Evolutionary conservation across 1,284 basidiomycete genomes (phyloP), one percentile per base, ranked within the genome.

Genomic region (Fomitopsis palustris): DNA sequence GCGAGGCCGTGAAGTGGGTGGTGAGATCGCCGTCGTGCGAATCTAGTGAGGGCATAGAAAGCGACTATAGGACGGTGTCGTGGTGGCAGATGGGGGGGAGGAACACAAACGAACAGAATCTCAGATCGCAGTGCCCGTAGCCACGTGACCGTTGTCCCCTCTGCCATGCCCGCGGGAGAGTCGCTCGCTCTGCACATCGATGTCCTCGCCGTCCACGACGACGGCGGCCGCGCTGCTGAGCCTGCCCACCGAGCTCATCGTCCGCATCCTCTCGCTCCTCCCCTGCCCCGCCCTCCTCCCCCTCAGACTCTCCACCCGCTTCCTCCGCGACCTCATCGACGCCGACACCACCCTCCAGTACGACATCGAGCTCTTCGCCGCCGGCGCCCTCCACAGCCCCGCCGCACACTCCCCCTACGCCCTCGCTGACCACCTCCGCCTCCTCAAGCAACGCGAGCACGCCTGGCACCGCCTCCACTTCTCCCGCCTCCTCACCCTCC

Each of bases 161-260:
- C n/a, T n/a, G n/a, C n/a, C n/a, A n/a, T n/a, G n/a, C n/a, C n/a
- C n/a, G n/a, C n/a, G n/a, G n/a, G n/a, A n/a, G n/a, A n/a, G n/a
- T n/a, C n/a, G n/a, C n/a, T n/a, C n/a, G n/a, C n/a, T n/a, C n/a
- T n/a, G n/a, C n/a, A n/a, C n/a, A n/a, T n/a, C n/a, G n/a, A n/a
- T n/a, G n/a, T n/a, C n/a, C n/a, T n/a, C n/a, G n/a, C n/a, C n/a
- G n/a, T n/a, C 53, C 6, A 41, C 19, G 19, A 54, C 38, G 37
- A n/a, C 51, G 9, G n/a, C 8, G n/a, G 21, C 35, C 61, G 60
- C 61, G 8, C 55, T 69, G 12, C 55, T 75, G 29, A 64, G 70
- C 39, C 71, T 79, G 7, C 77, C 78, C 5, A 59, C 67, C 25
- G 77, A 80, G 61, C 65, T 80, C 16, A 55, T 80, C 43, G 64